Evolutionary conservation across 225 moss, liverwort and hornwort genomes (phyloP), one percentile per base, ranked within the genome.

Genomic region (Pseudoscleropodium purum): DNA sequence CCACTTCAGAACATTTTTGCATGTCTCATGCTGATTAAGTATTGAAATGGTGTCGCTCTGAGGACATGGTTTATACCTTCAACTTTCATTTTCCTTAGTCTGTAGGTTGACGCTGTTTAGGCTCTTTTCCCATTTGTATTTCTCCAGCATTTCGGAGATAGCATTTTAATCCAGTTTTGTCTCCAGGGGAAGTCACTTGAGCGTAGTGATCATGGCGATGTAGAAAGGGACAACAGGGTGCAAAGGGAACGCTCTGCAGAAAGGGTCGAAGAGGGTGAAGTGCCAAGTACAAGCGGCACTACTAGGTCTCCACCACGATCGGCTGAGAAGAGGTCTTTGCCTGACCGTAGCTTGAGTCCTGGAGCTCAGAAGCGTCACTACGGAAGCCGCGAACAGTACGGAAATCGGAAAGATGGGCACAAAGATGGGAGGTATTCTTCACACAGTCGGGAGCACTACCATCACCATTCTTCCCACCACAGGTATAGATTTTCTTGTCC

Each of bases 211-310:
- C 91, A 91, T 79, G 91, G 62, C 68, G 93, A 94, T 47, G 70
- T 83, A 82, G 94, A 94, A 78, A 91, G 92, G 85, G 94, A 94
- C 82, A 87, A 52, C 75, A 90, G 93, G 86, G 36, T 88, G 75
- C 94, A 92, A 70, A 92, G 89, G 88, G 94, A 93, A 76, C 92
- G 93, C 34, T 93, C 94, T 54, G 79, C 86, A 29, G 94, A 94
- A 84, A 94, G 94, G 92, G 91, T 88, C 24, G 94, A 94, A 77
- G 94, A 94, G 79, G 94, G 94, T 86, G 94, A 94, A 90, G 94
- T 94, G 49, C 94, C 94, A 33, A 94, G 94, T 92, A 94, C 94
- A 89, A 94, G 94, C 81, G 93, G 93, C 72, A 92, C 90, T 26
- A 72, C 90, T n/a, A 94, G 92, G 88, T 94, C 94, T 91, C 93